phyloP scores from a whole-genome alignment of 805 yeast species.

The Candida tibetensis region DNA sequence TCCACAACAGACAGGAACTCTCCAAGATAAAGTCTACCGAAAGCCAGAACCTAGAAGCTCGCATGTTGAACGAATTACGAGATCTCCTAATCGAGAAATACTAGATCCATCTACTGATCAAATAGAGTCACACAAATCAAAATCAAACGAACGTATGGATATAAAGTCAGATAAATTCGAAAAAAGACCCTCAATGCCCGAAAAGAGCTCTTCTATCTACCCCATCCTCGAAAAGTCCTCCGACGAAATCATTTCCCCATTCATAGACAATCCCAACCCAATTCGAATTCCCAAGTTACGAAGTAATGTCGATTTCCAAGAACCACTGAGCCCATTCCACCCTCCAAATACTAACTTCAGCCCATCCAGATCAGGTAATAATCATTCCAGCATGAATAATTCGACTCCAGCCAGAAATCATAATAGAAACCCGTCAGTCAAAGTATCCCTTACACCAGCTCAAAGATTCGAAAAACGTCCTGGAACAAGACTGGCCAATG shows the following conservation, averaged over 20 bases:
- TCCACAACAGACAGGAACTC: neutral
- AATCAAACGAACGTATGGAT: too few species aligned
- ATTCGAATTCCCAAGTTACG: constrained; percentile 4
- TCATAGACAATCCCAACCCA: constrained; percentile 11
- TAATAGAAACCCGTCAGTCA: constrained; percentile 30
- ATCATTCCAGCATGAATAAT: neutral
- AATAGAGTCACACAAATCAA: too few species aligned
- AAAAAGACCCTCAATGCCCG: neutral
- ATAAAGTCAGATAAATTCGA: neutral
- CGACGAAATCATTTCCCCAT: constrained; percentile 19
- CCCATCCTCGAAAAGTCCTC: constrained; percentile 5
- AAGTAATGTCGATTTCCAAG: neutral
- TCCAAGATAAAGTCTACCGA: neutral
- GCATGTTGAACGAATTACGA: too few species aligned
- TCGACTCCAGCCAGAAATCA: constrained; percentile 8
- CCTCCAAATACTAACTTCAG: neutral
- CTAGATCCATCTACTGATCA: too few species aligned
- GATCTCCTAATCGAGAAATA: too few species aligned
- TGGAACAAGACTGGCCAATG: constrained; percentile 37
- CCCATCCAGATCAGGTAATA: neutral
- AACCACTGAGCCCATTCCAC: neutral
- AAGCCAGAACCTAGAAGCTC: neutral
- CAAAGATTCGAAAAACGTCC: constrained; percentile 47
- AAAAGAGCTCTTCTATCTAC: constrained; percentile 1
- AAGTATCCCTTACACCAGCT: constrained; percentile 49